Base-by-base conservation (phyloP, 257 asterid genomes). In the Paraleonurus japonicus region DNA sequence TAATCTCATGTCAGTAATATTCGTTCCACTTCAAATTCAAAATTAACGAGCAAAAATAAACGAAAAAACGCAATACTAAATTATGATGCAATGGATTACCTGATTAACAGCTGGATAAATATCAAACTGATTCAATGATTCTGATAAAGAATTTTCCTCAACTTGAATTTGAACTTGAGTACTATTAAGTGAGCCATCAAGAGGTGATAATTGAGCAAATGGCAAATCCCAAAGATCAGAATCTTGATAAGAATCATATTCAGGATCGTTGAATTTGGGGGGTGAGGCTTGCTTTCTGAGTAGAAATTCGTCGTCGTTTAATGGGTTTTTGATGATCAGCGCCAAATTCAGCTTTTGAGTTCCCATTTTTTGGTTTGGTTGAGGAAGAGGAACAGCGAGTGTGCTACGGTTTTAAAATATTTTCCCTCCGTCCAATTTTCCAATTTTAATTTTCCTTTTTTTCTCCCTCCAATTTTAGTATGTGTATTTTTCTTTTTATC, bases 201-300 rank as follows among this genome's bases (percentile, higher is more conserved):
- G 43, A 47, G 67, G 76, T 61, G 77, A 72, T 61, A 90, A 83
- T 47, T 78, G 79, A 1, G 82, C 72, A 50, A 82, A 83, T 41
- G 97, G 98, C 84, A 93, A 85, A 82, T 93, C 98, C 98, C 97
- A 93, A 23, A 93, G 89, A 59, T 81, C 86, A 61, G n/a, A n/a
- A n/a, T n/a, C n/a, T n/a, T n/a, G n/a, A n/a, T n/a, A n/a, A n/a
- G n/a, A n/a, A n/a, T n/a, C n/a, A n/a, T n/a, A n/a, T n/a, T n/a
- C n/a, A n/a, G n/a, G n/a, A n/a, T n/a, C n/a, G n/a, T n/a, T n/a
- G n/a, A n/a, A n/a, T n/a, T n/a, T n/a, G n/a, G n/a, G n/a, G n/a
- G n/a, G n/a, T n/a, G n/a, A n/a, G n/a, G n/a, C n/a, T n/a, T n/a
- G n/a, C n/a, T n/a, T n/a, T n/a, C n/a, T n/a, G n/a, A n/a, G n/a